phyloP scores from a whole-genome alignment of 495 filamentous ascomycete genomes.

The Niebla homalea region DNA sequence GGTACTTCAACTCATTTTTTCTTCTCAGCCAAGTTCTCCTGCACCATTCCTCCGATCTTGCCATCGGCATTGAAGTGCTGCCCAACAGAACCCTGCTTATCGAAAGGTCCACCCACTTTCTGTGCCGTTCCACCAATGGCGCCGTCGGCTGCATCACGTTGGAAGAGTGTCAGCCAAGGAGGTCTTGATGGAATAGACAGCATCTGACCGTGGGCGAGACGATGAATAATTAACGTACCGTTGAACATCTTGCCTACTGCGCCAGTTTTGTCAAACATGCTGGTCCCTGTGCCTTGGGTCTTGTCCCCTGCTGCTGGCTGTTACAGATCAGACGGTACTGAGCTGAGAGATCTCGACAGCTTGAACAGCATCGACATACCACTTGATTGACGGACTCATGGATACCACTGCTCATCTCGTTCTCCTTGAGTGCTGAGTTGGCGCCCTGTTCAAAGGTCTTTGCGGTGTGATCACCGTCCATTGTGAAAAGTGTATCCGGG shows the following conservation, averaged over 20 bases:
- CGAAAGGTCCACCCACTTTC: slow-evolving; percentile 40
- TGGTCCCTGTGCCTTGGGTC: slow-evolving; percentile 14
- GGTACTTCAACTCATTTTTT: slow-evolving; percentile 8
- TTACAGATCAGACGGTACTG: background rate
- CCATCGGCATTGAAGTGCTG: slow-evolving; percentile 26
- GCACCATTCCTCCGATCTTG: slow-evolving; percentile 28
- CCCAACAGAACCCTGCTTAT: slow-evolving; percentile 23
- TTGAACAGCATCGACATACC: background rate
- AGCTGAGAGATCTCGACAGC: background rate
- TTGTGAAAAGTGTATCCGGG: background rate
- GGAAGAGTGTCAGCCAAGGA: background rate
- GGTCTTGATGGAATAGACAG: background rate
- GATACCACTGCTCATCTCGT: slow-evolving; percentile 14
- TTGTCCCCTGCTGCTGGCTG: slow-evolving; percentile 16
- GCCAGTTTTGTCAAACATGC: slow-evolving; percentile 16
- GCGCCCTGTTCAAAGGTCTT: slow-evolving; percentile 18
- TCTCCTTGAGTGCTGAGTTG: slow-evolving; percentile 15
- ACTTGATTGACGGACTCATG: slow-evolving; percentile 16
- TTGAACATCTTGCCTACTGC: slow-evolving; percentile 19
- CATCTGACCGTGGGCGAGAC: background rate
- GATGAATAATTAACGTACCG: background rate
- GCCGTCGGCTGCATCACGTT: slow-evolving; percentile 32
- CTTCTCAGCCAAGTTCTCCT: slow-evolving; percentile 31
- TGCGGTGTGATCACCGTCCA: slow-evolving; percentile 18
- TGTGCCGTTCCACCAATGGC: slow-evolving; percentile 37